Evolutionary conservation across 495 filamentous ascomycete genomes (phyloP), one percentile per base, ranked within the genome.

Genomic region (Letharia columbiana): DNA sequence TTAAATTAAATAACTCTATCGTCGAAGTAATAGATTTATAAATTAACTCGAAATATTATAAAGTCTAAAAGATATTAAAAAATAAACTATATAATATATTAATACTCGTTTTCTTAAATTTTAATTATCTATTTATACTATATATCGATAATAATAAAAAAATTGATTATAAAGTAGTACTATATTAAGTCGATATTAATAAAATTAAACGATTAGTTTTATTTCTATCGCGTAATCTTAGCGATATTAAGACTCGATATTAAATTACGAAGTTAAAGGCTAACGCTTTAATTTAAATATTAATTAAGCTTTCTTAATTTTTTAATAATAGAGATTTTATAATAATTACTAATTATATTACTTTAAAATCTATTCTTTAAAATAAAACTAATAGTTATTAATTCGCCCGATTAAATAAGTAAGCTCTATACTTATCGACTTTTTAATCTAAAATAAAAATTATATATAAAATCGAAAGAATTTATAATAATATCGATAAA

Each of bases 61-160:
- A 28, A 0, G 1, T 28, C 23, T 28, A 28, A 28, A 28, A 28
- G 23, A 28, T 28, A 0, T 28, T 28, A 28, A 28, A 28, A 28
- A 28, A 28, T 28, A 28, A 28, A 28, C 23, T 28, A 28, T 28
- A 28, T 28, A 28, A 28, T 1, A 1, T 28, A 28, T 28, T n/a
- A n/a, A 31, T 28, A 10, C 15, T 44, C 50, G 23, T 47, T 4
- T 63, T 44, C 45, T 47, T 23, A 47, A n/a, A 37, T 49, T 37
- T 44, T 47, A n/a, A 18, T 18, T 44, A 23, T 44, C 4, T 49
- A 3, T 63, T 63, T 42, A 63, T 63, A 5, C 4, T 44, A 63
- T 63, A 42, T 49, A 28, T 31, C 1, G 2, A 63, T 44, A 63
- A 28, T 7, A 44, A 28, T 44, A 63, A 63, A 63, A 63, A 44